Base-by-base conservation (phyloP, 805 yeast genomes). In the Blastobotrys mokoenaii region DNA sequence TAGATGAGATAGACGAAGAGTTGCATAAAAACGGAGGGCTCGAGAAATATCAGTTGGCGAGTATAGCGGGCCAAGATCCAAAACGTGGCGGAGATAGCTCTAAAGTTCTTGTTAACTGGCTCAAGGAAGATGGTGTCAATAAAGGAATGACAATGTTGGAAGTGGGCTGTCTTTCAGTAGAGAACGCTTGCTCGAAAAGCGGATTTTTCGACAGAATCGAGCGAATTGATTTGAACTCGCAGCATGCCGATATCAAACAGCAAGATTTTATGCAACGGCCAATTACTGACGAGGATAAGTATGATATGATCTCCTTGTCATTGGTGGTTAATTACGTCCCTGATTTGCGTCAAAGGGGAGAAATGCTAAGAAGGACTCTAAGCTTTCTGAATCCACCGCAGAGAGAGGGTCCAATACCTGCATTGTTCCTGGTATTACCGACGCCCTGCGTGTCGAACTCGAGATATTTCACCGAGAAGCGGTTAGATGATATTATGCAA, bases 71-170 rank as follows among this genome's bases (percentile, higher is more conserved):
- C 0, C 98, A 90, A 56, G 76, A 77, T 47, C 60, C 63, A 0
- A 71, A 72, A 40, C 62, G 97, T 50, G 97, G 98, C 0, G 95
- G 96, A 1, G 98, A 90, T 59, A 86, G 96, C 0, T 87, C 96
- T 2, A 84, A 82, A 53, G 70, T 80, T 55, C 66, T 90, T 38
- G 72, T 86, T n/a, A 75, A 79, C 46, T 86, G 94, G 89, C 63
- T 86, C 3, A 65, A 68, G 17, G 72, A 69, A 43, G 45, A 2
- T 33, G 43, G 14, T 7, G 20, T 16, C 14, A 12, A 29, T 35
- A 20, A 30, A 46, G 27, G 27, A 4, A 5, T 22, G 11, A 4
- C 36, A 16, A 83, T 94, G 0, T 67, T 90, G 25, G 98, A 90
- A 61, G 81, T 90, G 36, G 98, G 98, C 0, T 81, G 87, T 43